phyloP scores from a whole-genome alignment of 202 grass and related monocot species.

The Brachypodium distachyon region DNA sequence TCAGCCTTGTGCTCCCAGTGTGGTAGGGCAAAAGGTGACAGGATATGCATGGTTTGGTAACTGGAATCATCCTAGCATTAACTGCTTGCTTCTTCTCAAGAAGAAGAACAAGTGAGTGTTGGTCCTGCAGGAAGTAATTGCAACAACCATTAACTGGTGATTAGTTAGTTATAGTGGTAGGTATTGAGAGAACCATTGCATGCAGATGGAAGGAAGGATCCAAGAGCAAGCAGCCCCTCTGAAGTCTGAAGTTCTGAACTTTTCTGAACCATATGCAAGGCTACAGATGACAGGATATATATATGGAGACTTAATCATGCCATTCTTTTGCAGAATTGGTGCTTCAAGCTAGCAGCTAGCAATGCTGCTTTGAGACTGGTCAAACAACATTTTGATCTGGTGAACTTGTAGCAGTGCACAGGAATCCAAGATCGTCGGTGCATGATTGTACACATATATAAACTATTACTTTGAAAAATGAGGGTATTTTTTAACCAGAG shows the following conservation, averaged over 20 bases:
- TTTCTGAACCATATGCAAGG: constrained; percentile 3
- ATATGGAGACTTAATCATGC: neutral
- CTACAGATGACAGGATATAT: neutral
- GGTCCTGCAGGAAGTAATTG: neutral
- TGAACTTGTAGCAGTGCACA: neutral
- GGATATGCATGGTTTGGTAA: constrained; percentile 26
- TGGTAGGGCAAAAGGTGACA: neutral
- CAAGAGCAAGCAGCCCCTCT: neutral
- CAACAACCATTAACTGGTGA: neutral
- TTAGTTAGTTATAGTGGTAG: neutral
- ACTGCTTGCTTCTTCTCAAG: neutral
- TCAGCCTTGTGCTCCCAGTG: neutral
- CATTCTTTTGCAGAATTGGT: neutral
- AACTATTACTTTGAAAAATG: neutral
- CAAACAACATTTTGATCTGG: neutral
- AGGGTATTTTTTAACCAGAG: neutral
- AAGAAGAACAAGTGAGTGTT: neutral
- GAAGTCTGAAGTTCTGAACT: neutral
- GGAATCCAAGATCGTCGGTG: neutral
- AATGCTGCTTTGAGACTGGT: neutral
- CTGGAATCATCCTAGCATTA: neutral
- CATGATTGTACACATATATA: neutral
- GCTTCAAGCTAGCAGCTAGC: neutral
- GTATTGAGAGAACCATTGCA: neutral
- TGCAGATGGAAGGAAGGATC: neutral